Conservation (phyloP, 2,329 filamentous ascomycete genomes). For the Fusarium phyllophilum region DNA sequence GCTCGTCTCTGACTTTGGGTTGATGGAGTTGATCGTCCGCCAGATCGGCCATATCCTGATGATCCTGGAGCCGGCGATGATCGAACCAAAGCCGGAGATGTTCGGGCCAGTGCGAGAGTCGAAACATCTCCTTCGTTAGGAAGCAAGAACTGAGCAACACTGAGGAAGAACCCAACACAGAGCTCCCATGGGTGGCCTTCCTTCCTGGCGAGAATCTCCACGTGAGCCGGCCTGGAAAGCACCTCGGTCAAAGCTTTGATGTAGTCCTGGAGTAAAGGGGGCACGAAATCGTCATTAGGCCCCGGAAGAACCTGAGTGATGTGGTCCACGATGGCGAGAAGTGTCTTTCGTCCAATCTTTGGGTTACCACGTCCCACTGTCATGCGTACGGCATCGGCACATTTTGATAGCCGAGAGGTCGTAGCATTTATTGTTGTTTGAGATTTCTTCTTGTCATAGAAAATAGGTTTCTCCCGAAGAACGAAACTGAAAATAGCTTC, state of each 20-base stretch:
- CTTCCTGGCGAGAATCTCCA: constrained; percentile 76
- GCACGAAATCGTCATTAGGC: constrained; percentile 69
- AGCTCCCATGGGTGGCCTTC: constrained; percentile 72
- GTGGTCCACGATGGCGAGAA: constrained; percentile 83
- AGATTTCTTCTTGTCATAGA: constrained; percentile 64
- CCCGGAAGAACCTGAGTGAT: constrained; percentile 78
- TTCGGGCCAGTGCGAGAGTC: constrained; percentile 48
- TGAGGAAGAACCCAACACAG: constrained; percentile 76
- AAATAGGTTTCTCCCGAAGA: constrained; percentile 73
- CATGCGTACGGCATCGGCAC: constrained; percentile 76
- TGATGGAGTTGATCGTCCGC: constrained; percentile 44
- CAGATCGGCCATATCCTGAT: constrained; percentile 43
- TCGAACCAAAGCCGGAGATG: constrained; percentile 58
- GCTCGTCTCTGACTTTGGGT: constrained; percentile 46
- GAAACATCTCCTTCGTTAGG: constrained; percentile 54
- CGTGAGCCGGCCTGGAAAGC: constrained; percentile 78
- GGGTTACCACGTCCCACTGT: constrained; percentile 75
- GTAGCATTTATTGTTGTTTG: constrained; percentile 58
- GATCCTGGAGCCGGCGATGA: constrained; percentile 59
- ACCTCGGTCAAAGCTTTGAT: constrained; percentile 78
- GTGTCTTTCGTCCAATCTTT: constrained; percentile 78
- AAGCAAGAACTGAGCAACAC: constrained; percentile 64
- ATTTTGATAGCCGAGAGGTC: constrained; percentile 70
- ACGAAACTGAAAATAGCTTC: constrained; percentile 80
- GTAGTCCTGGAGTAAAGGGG: constrained; percentile 79